These are phyloP conservation scores for Nymphaea colorata DNA, from an alignment of 164 flowering plant genomes.

Conservation along the genomic window DNA sequence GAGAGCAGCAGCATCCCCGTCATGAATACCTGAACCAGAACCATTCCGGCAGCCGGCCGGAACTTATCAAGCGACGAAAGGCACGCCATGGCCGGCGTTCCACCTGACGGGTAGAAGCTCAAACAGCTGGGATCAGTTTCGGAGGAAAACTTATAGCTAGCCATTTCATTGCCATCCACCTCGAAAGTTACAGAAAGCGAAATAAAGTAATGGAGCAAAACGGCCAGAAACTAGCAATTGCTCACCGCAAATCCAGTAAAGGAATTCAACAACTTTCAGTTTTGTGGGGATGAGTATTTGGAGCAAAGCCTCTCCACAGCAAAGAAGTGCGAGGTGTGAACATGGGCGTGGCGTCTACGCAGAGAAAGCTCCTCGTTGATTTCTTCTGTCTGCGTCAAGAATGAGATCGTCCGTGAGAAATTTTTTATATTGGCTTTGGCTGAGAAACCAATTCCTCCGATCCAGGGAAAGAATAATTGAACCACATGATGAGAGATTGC, in stretches of 20 bases:
- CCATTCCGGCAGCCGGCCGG: conserved; percentile 20
- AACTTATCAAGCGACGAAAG: not conserved
- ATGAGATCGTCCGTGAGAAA: not conserved
- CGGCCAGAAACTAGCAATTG: not conserved
- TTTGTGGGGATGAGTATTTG: not conserved
- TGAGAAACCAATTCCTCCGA: not conserved
- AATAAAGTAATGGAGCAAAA: not conserved
- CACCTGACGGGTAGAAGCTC: not conserved
- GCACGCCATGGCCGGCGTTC: not conserved
- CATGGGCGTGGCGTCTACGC: not conserved
- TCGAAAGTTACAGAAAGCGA: not conserved
- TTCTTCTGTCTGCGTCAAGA: not conserved
- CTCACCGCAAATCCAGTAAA: not conserved
- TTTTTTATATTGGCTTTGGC: not conserved
- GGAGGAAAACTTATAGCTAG: not conserved
- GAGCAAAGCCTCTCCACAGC: not conserved
- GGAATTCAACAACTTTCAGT: not conserved
- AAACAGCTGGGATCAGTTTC: not conserved
- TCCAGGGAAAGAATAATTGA: not conserved
- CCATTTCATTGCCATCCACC: not conserved
- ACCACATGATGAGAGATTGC: not conserved
- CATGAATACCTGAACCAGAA: conserved; percentile 30
- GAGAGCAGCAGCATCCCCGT: conserved; percentile 39
- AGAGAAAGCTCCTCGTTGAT: not conserved
- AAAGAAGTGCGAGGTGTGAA: not conserved